phyloP scores from a whole-genome alignment of 768 basidiomycete genomes.

The Xerocomus potaroensis region DNA sequence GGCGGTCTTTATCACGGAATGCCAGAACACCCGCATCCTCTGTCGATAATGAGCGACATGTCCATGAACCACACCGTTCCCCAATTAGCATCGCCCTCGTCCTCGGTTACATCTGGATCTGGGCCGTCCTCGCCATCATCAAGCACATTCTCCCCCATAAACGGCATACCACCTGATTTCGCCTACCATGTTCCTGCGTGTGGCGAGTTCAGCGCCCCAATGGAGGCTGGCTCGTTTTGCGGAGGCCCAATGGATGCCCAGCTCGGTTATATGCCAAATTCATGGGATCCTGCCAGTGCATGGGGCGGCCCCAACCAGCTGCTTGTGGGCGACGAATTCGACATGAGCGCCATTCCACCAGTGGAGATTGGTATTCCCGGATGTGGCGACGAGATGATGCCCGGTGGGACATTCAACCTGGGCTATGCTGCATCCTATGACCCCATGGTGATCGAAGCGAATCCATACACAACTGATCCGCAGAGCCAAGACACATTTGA shows the following conservation, averaged over 20 bases:
- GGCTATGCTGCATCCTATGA: slow-evolving; percentile 26
- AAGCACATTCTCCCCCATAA: slow-evolving; percentile 46
- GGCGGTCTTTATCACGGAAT: slow-evolving; percentile 49
- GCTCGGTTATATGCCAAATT: slow-evolving; percentile 29
- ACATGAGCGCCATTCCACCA: slow-evolving; percentile 59
- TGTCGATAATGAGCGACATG: slow-evolving; percentile 39
- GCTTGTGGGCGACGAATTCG: slow-evolving; percentile 61
- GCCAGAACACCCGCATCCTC: slow-evolving; percentile 41
- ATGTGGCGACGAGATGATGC: slow-evolving; percentile 30
- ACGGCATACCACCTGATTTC: slow-evolving; percentile 17
- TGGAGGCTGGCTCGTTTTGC: slow-evolving; percentile 14
- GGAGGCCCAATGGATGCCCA: slow-evolving; percentile 23
- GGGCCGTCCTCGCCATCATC: slow-evolving; percentile 49
- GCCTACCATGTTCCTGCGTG: slow-evolving; percentile 19
- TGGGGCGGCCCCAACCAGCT: slow-evolving; percentile 35
- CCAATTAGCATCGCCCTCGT: slow-evolving; percentile 48
- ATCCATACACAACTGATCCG: slow-evolving; percentile 28
- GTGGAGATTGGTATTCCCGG: slow-evolving; percentile 57
- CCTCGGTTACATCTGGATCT: slow-evolving; percentile 44
- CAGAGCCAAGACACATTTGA: slow-evolving; percentile 35
- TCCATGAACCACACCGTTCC: slow-evolving; percentile 38
- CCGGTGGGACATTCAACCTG: slow-evolving; percentile 13
- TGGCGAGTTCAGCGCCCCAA: slow-evolving; percentile 13
- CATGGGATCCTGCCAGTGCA: slow-evolving; percentile 30
- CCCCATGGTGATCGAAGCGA: slow-evolving; percentile 25